Evolutionary conservation across 148 eudicot genomes (phyloP).

Genomic region (Bassia scoparia): DNA sequence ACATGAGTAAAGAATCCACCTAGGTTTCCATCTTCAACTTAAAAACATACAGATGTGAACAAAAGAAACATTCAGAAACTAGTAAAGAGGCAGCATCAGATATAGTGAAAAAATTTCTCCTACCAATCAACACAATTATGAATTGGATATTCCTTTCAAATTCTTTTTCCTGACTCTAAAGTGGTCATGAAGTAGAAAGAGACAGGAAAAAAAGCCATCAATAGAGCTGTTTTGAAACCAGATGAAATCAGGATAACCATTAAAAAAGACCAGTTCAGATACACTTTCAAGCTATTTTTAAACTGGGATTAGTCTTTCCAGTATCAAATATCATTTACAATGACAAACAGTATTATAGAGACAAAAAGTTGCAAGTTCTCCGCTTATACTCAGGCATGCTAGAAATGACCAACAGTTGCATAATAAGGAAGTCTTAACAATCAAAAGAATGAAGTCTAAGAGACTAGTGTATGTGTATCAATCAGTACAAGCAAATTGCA

Average conservation of each 20-base stretch:
- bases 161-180: neutral
- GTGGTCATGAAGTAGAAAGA: neutral
- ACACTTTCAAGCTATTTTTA: neutral
- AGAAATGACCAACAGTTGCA: too few relatives aligned
- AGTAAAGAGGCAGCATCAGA: conserved; percentile 12
- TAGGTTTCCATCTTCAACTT: conserved; percentile 49
- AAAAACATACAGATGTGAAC: conserved; percentile 16
- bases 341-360: neutral
- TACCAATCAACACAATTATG: neutral
- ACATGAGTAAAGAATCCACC: conserved; percentile 61
- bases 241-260: neutral
- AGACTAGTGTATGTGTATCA: neutral
- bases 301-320: neutral
- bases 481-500: neutral
- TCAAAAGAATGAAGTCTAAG: neutral
- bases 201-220: neutral
- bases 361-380: too few relatives aligned
- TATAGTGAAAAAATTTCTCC: neutral
- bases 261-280: neutral
- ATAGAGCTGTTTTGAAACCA: neutral
- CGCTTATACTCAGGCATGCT: too few relatives aligned
- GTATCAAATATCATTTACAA: neutral
- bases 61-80: neutral
- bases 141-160: neutral
- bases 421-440: neutral